A percentile compares a stretch with the other conserved stretches of the same genome.
Conservation (phyloP, 306 rosid genomes). For the Pterocarpus macrocarpus region DNA sequence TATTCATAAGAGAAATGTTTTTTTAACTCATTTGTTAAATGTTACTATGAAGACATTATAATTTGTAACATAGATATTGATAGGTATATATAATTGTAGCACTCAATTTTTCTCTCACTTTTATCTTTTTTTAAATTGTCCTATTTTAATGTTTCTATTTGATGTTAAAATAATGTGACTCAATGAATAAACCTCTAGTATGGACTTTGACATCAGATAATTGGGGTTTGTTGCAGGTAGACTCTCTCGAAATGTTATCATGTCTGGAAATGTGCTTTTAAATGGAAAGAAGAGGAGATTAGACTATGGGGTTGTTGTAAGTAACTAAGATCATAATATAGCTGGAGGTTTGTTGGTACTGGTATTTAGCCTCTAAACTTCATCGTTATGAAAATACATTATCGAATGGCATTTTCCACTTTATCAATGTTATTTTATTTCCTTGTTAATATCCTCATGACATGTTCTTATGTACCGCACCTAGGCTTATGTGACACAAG, state of each 20-base stretch:
- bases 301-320: slow-evolving; percentile 76
- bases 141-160: too few species aligned
- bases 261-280: slow-evolving; percentile 84
- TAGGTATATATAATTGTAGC: too few species aligned
- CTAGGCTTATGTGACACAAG: slow-evolving; percentile 96
- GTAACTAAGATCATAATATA: slow-evolving; percentile 42
- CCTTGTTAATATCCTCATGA: not conserved
- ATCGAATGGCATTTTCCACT: not conserved
- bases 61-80: too few species aligned
- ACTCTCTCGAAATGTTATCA: slow-evolving; percentile 74
- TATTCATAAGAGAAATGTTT: not conserved
- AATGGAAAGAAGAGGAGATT: slow-evolving; percentile 78
- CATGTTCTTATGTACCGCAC: not conserved
- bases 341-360: not conserved
- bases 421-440: not conserved
- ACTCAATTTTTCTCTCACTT: too few species aligned
- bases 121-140: too few species aligned
- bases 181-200: slow-evolving; percentile 12
- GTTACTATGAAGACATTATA: too few species aligned
- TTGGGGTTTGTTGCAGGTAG: slow-evolving; percentile 65
- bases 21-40: not conserved
- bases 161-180: too few species aligned
- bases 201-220: not conserved
- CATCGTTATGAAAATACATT: too few species aligned
- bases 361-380: too few species aligned